Evolutionary conservation across 2,329 filamentous ascomycete genomes (phyloP).

Genomic region (Trichocomaceae sp.): DNA sequence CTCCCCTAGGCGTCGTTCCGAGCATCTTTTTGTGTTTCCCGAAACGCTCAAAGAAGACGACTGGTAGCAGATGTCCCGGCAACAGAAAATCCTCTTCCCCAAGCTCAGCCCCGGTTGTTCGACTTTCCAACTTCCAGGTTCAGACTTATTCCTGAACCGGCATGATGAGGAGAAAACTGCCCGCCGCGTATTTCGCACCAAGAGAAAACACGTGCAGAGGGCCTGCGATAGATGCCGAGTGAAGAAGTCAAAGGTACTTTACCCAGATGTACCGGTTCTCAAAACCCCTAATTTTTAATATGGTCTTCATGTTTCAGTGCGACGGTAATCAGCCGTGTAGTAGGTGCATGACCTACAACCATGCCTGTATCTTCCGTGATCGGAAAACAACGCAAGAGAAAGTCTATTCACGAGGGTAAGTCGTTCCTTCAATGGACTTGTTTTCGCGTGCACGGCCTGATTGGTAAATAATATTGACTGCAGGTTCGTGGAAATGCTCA

Average conservation of each 20-base stretch:
- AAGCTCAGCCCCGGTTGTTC: conserved; percentile 23
- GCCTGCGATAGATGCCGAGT: conserved; percentile 42
- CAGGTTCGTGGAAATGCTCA: conserved; percentile 41
- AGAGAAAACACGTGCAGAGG: conserved; percentile 41
- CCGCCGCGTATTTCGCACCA: conserved; percentile 37
- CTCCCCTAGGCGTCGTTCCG: background rate
- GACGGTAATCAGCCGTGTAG: conserved; percentile 42
- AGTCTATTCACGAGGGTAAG: conserved; percentile 39
- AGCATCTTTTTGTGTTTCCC: background rate
- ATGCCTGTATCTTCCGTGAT: conserved; percentile 40
- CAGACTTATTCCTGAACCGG: conserved; percentile 25
- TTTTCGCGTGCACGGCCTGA: background rate
- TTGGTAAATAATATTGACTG: background rate
- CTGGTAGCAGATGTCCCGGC: conserved; percentile 36
- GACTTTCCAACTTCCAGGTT: conserved; percentile 22
- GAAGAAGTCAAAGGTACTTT: conserved; percentile 39
- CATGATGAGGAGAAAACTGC: conserved; percentile 29
- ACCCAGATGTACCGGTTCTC: background rate
- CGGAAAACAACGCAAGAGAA: conserved; percentile 40
- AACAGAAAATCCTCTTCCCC: conserved; percentile 32
- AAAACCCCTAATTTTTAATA: background rate
- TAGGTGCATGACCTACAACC: conserved; percentile 39
- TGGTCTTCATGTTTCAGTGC: conserved; percentile 26
- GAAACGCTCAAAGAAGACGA: conserved; percentile 15
- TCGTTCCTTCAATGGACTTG: background rate